Evolutionary conservation across 2,329 filamentous ascomycete species (phyloP).

Genomic region (Lasiodiplodia gonubiensis): DNA sequence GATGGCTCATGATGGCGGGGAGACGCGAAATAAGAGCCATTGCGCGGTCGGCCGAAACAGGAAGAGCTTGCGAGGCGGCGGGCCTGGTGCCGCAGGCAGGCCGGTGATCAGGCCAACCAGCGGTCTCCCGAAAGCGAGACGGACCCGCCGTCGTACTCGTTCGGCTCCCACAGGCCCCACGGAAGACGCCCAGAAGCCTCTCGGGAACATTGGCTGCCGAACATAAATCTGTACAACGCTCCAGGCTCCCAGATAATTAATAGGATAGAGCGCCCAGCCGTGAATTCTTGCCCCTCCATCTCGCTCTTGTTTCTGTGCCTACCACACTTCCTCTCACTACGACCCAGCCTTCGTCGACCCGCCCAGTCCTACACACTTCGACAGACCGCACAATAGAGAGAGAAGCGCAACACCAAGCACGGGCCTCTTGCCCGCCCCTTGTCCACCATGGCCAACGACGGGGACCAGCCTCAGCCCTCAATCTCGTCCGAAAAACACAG

Average conservation of each 20-base stretch:
- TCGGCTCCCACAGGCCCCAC: not conserved
- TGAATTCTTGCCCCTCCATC: not conserved
- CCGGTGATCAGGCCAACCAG: conserved; percentile 18
- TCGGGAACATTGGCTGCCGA: not conserved
- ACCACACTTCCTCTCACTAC: not conserved
- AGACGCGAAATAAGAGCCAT: conserved; percentile 20
- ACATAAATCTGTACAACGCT: conserved; percentile 8
- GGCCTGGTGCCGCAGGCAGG: conserved; percentile 17
- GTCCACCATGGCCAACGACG: conserved; percentile 17
- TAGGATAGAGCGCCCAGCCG: not conserved
- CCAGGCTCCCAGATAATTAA: conserved; percentile 7
- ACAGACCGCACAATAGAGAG: not conserved
- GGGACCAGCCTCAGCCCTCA: not conserved
- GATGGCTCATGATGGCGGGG: not conserved
- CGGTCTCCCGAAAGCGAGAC: not conserved
- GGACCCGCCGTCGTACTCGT: conserved; percentile 17
- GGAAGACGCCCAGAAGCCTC: not conserved
- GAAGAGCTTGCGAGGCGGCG: conserved; percentile 22
- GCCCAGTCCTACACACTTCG: not conserved
- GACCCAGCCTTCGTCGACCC: not conserved
- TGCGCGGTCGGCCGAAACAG: conserved; percentile 8
- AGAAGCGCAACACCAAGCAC: not conserved
- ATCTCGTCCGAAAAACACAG: conserved; percentile 2
- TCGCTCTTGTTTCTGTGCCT: not conserved
- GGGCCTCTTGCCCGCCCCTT: not conserved